Base-by-base conservation (phyloP, 306 rosid genomes). In the Trifolium dubium region DNA sequence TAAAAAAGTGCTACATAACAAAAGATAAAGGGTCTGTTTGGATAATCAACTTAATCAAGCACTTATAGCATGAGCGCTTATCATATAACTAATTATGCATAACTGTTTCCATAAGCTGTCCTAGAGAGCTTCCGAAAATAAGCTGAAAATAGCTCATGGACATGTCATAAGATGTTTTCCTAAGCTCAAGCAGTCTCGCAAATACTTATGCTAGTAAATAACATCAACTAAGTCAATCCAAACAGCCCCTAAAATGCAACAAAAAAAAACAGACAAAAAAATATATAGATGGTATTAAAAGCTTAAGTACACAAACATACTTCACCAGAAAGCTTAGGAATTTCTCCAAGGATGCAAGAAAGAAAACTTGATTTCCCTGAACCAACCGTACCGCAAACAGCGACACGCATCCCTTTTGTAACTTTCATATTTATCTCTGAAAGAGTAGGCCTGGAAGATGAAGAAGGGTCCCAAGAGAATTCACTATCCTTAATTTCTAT, bases 321-420 rank as follows among this genome's bases (percentile, higher is more conserved):
- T 86, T 92, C 97, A 79, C 99, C 98, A 56, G 88, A 85, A 79
- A 89, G 72, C 79, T 90, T 92, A 3, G 98, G 98, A 67, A 95
- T 90, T 87, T 95, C 98, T 63, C 98, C 98, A 31, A 95, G 98
- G 84, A 95, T 90, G 86, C 93, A 90, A 77, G 98, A 95, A 73
- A 95, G 97, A 67, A 92, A 90, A 73, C 99, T 95, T 35, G 99
- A 95, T 77, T 95, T 95, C 67, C 99, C 98, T 60, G 98, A 81
- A 64, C 99, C 99, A 71, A 95, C 99, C 84, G 83, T 86, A 68
- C 99, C 99, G 61, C 99, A 95, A 73, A 95, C 91, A 64, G 99
- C 99, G 23, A 95, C 99, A 7, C 93, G 96, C 96, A 89, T 92
- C 64, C 98, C 86, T 82, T 41, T 88, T 83, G 82, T 86, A 77